Base-by-base conservation (phyloP, 179 eudicot genomes). In the Silene coronaria region DNA sequence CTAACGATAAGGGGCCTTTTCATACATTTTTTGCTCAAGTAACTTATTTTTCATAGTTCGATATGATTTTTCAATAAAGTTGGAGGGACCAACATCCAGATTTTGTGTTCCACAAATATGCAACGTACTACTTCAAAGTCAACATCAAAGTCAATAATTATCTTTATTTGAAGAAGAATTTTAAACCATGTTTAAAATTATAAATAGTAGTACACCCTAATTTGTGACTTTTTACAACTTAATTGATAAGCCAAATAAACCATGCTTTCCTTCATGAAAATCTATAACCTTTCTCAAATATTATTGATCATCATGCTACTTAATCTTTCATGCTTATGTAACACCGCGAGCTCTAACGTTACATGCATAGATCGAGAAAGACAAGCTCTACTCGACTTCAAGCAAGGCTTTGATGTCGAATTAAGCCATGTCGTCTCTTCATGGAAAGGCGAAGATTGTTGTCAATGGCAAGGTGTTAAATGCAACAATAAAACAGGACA, bases 401-500 rank as follows among this genome's bases (percentile, higher is more conserved):
- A 67, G 22, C 71, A 8, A 67, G 51, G 71, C 24, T 67, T 67
- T 22, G 19, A 12, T 16, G 27, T 67, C 45, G 17, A 67, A 3
- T 23, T n/a, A 34, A 67, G 27, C 27, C 19, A 13, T 36, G 71
- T 36, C 11, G 12, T 67, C 27, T 34, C 51, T 1, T 67, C 71
- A 6, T 67, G 71, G 71, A 24, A 36, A 67, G 6, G 16, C 11
- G 71, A 67, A 34, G 71, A 67, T 21, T 36, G 71, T 21, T 67
- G 71, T 67, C 71, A 19, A 34, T 67, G 71, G 71, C 10, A 67
- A 36, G 71, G 71, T 34, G 27, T 67, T 3, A 11, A 17, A 36
- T 67, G 71, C 16, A 19, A 19, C 71, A 36, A 67, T n/a, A 34
- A 36, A 67, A 67, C 71, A 67, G 27, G 53, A 36, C 71, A 67